A percentile compares a stretch with the other conserved stretches of the same genome.
These are phyloP conservation scores for Pneumocystis jirovecii DNA, from an alignment of 1,139 yeast genomes.

Conservation along the genomic window DNA sequence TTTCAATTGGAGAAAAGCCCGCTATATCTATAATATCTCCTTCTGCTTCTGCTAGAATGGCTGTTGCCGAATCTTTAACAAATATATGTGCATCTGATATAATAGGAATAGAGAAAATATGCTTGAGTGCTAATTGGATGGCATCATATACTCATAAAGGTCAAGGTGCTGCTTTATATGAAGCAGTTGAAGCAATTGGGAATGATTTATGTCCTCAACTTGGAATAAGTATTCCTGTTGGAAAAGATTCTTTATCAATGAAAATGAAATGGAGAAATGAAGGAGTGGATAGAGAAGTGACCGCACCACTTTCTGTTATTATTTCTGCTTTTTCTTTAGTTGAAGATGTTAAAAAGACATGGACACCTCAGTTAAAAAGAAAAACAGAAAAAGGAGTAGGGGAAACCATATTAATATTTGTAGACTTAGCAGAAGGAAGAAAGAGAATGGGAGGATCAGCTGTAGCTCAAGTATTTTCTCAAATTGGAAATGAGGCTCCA, in stretches of 20 bases:
- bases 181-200: slow-evolving; percentile 95
- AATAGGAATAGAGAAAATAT: slow-evolving; percentile 55
- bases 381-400: slow-evolving; percentile 26
- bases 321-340: slow-evolving; percentile 90
- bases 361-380: slow-evolving; percentile 76
- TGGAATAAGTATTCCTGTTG: slow-evolving; percentile 89
- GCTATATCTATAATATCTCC: slow-evolving; percentile 77
- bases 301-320: slow-evolving; percentile 86
- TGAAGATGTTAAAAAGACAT: slow-evolving; percentile 66
- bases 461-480: slow-evolving; percentile 79
- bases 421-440: slow-evolving; percentile 55
- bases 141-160: slow-evolving; percentile 91
- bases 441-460: slow-evolving; percentile 78
- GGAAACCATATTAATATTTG: slow-evolving; percentile 52
- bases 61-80: slow-evolving; percentile 87
- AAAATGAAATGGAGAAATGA: slow-evolving; percentile 87
- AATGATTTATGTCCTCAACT: slow-evolving; percentile 85
- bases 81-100: slow-evolving; percentile 86
- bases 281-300: slow-evolving; percentile 47
- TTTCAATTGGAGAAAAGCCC: slow-evolving; percentile 97
- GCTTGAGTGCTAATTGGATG: slow-evolving; percentile 98
- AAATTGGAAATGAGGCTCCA: slow-evolving; percentile 73
- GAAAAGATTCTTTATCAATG: slow-evolving; percentile 99
- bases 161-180: slow-evolving; percentile 88
- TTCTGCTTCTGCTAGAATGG: slow-evolving; percentile 92